Evolutionary conservation across 345 rosid genomes (phyloP), one percentile per base, ranked within the genome.

Genomic region (Syzygium jambos): DNA sequence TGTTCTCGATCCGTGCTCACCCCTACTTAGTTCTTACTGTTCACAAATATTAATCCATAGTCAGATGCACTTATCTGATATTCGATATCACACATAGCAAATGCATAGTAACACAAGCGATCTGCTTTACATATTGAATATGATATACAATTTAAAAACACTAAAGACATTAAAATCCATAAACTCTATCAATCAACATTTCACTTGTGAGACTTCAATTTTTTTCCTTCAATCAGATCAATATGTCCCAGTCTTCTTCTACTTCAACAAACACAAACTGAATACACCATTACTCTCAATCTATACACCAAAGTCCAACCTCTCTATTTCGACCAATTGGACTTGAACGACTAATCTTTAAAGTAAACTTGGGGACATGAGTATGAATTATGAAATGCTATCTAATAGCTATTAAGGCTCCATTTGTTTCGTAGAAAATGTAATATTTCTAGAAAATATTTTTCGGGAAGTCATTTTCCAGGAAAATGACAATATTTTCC

Each of bases 231-330:
- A 63, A 14, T n/a, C 41, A 7, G 5, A 63, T 29, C 21, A 7
- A 63, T 14, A 29, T 13, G 19, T 63, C 5, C 13, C 17, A 6
- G 21, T 1, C 2, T 38, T 63, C 73, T 13, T 61, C 34, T 12
- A 61, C 12, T 7, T 61, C 34, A n/a, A n/a, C 1, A 13, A n/a
- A n/a, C 38, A n/a, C 2, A 5, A 0, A 61, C 1, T 1, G 4
- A 61, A 61, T n/a, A 12, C 16, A 6, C 34, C 17, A n/a, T 7
- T 27, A 61, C 17, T 2, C 34, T 56, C 61, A 56, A 22, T 23
- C 8, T 59, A 12, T 27, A 27, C 8, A 25, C 14, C 30, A 27
- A n/a, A 12, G 13, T 59, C 46, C 46, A 43, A 43, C 46, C 46
- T 43, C 2, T 27, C 16, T 61, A 4, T 6, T 29, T 61, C 4